Evolutionary conservation across 768 basidiomycete genomes (phyloP).

Genomic region (Inosperma sp.): DNA sequence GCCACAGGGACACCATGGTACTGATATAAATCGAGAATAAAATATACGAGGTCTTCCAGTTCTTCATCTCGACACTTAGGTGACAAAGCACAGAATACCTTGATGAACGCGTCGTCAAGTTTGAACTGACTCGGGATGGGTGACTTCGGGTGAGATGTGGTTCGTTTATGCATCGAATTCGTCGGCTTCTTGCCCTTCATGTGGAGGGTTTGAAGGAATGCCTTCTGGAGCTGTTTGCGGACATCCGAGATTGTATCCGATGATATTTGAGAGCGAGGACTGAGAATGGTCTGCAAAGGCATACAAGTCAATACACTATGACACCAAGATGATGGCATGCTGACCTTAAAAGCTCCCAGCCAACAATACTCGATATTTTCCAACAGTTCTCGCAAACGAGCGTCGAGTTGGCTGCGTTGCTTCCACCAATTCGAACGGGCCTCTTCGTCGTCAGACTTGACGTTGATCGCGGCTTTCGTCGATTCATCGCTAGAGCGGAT

Average conservation of each 20-base stretch:
- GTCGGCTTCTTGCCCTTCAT: conserved; percentile 57
- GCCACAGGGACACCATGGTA: conserved; percentile 88
- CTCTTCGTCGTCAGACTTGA: conserved; percentile 62
- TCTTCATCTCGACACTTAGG: conserved; percentile 88
- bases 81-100: conserved; percentile 81
- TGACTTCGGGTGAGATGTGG: conserved; percentile 28
- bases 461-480: conserved; percentile 64
- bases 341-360: conserved; percentile 99
- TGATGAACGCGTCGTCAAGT: conserved; percentile 72
- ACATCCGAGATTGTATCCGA: conserved; percentile 51
- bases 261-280: conserved; percentile 40
- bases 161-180: conserved; percentile 34
- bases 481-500: conserved; percentile 73
- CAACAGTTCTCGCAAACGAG: conserved; percentile 65
- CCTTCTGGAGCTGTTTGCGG: conserved; percentile 62
- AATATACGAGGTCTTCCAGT: conserved; percentile 91
- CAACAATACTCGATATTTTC: conserved; percentile 92
- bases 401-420: conserved; percentile 69
- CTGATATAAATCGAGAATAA: conserved; percentile 90
- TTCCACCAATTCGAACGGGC: conserved; percentile 85
- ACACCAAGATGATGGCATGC: conserved; percentile 13
- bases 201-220: conserved; percentile 64
- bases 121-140: conserved; percentile 40
- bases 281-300: conserved; percentile 54
- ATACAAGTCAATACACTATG: background rate